These are phyloP conservation scores for thale cress (Arabidopsis thaliana) DNA, from an alignment of 345 rosid species.

Conservation along the genomic window TAIR10.1 NC_003076.8:7691501-7692000, in stretches of 20 bases:
- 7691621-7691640: conserved; percentile 21
- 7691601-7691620: conserved; percentile 23
- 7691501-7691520: conserved; percentile 6
- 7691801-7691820: background rate
- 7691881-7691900: conserved; percentile 3
- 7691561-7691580: background rate
- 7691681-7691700: conserved; percentile 44
- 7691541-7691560: background rate
- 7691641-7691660: conserved; percentile 28
- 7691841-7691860: conserved; percentile 21
- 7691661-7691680: conserved; percentile 31
- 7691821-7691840: background rate
- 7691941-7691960: conserved; percentile 20
- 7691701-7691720: conserved; percentile 25
- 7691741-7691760: conserved; percentile 37
- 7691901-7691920: conserved; percentile 2
- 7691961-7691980: conserved; percentile 36
- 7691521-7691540: conserved; percentile 15
- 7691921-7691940: background rate
- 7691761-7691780: conserved; percentile 43
- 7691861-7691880: conserved; percentile 8
- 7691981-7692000: background rate
- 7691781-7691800: conserved; percentile 3
- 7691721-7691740: conserved; percentile 45
- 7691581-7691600: background rate